Evolutionary conservation across 352 stramenopile species (phyloP), one percentile per base, ranked within the genome.

Genomic region (Phytophthora boehmeriae): DNA sequence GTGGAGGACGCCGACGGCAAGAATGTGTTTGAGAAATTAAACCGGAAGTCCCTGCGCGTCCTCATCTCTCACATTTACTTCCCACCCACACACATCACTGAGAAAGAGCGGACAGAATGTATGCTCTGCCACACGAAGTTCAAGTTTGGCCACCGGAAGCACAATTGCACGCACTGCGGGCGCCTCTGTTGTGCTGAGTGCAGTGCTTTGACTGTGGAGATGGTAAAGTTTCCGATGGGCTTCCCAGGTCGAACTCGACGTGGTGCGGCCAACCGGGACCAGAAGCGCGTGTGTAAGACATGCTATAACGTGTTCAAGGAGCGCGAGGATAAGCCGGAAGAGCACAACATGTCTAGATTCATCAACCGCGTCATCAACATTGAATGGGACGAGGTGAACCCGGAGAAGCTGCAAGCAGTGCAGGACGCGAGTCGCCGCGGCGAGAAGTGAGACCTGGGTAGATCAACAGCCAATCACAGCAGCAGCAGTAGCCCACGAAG

Each of bases 361-460:
- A 71, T 95, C 9, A 86, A 79, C 44, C 84, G 86, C 52, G 78
- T 93, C 46, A 91, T 95, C 43, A 88, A 88, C 58, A 76, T 95
- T 52, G 86, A 95, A 53, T 95, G 86, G 86, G 86, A 95, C 72
- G 86, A 95, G 52, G 83, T 95, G n/a, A 95, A 95, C 74, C 86
- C 86, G 25, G 83, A 95, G 59, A 95, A 95, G 63, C 68, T 95
- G 25, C 60, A 83, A 51, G 65, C 63, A 35, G 51, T 43, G 17
- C 68, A 80, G 42, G 57, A 66, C 1, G 60, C 86, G 5, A 74
- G 84, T 19, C 86, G 86, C 43, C 84, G 85, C 50, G 84, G 84
- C 36, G 78, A 89, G 44, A 83, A 88, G 56, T 68, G 71, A 60
- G 48, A 65, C 32, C 34, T 54, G 36, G 48, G 66, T 63, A 73